These are phyloP conservation scores for Detonula confervacea DNA, from an alignment of 352 stramenopile genomes.

Conservation along the genomic window DNA sequence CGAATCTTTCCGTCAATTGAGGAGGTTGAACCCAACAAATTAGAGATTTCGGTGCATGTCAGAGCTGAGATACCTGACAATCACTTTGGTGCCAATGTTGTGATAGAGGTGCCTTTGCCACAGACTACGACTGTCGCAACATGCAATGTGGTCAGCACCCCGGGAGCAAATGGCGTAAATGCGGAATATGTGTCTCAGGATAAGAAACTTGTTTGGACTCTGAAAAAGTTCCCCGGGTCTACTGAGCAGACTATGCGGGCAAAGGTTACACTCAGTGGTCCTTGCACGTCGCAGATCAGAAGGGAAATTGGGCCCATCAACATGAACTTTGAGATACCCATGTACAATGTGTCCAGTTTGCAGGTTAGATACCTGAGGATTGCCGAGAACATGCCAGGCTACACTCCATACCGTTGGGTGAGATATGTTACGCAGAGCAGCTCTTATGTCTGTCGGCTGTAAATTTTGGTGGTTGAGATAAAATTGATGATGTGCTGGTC, in stretches of 20 bases:
- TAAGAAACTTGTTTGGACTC: conserved; percentile 94
- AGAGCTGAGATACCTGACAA: conserved; percentile 91
- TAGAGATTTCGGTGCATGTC: conserved; percentile 93
- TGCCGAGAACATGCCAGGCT: conserved; percentile 95
- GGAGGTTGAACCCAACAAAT: conserved; percentile 93
- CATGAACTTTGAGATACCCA: conserved; percentile 99
- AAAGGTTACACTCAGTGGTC: conserved; percentile 86
- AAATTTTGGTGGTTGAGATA: conserved; percentile 55
- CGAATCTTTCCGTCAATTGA: conserved; percentile 97
- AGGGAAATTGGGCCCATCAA: conserved; percentile 96
- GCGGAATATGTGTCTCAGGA: conserved; percentile 95
- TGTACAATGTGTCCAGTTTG: conserved; percentile 99
- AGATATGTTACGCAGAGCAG: conserved; percentile 98
- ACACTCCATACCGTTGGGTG: conserved; percentile 98
- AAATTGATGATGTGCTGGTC: conserved; percentile 10
- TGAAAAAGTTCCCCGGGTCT: conserved; percentile 96
- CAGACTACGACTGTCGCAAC: conserved; percentile 85
- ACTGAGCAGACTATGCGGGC: conserved; percentile 94
- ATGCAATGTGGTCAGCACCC: conserved; percentile 81
- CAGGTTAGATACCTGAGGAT: conserved; percentile 98
- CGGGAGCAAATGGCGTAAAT: conserved; percentile 69
- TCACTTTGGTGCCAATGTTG: conserved; percentile 95
- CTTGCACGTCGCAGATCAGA: conserved; percentile 82
- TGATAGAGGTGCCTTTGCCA: conserved; percentile 93
- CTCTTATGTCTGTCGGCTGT: conserved; percentile 97